A percentile compares a stretch with the other conserved stretches of the same genome.
These are phyloP conservation scores for Trichophyton schoenleinii DNA, from an alignment of 2,329 filamentous ascomycete species.

Conservation along the genomic window DNA sequence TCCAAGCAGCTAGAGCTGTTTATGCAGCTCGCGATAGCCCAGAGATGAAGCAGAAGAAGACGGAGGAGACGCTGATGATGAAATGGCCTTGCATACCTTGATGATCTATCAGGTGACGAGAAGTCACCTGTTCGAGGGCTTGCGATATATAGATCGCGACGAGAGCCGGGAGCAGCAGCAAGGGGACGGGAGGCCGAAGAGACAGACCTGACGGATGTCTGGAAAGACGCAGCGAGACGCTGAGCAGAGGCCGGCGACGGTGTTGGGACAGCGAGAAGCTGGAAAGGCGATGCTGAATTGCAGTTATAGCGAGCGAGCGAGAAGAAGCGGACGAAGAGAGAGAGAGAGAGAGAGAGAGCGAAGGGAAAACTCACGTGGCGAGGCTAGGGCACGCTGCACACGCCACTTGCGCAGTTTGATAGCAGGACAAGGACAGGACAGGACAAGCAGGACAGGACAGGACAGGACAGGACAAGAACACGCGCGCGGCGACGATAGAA, in stretches of 20 bases:
- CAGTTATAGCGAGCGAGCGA: constrained; percentile 9
- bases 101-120: constrained; percentile 15
- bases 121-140: constrained; percentile 13
- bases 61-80: constrained; percentile 1
- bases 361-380: constrained; percentile 14
- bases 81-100: constrained; percentile 9
- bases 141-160: constrained; percentile 14
- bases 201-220: background rate
- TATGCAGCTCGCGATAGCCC: background rate
- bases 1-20: background rate
- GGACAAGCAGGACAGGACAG: no score
- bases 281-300: constrained; percentile 2
- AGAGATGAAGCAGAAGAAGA: background rate
- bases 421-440: background rate
- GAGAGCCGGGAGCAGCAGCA: background rate
- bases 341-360: no score
- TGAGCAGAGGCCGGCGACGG: background rate
- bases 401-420: constrained; percentile 6
- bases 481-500: background rate
- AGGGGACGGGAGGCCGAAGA: background rate
- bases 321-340: constrained; percentile 11
- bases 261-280: background rate
- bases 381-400: constrained; percentile 6
- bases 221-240: background rate
- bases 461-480: background rate